phyloP scores from a whole-genome alignment of 2,329 filamentous ascomycete species.

The Parascedosporium putredinis region DNA sequence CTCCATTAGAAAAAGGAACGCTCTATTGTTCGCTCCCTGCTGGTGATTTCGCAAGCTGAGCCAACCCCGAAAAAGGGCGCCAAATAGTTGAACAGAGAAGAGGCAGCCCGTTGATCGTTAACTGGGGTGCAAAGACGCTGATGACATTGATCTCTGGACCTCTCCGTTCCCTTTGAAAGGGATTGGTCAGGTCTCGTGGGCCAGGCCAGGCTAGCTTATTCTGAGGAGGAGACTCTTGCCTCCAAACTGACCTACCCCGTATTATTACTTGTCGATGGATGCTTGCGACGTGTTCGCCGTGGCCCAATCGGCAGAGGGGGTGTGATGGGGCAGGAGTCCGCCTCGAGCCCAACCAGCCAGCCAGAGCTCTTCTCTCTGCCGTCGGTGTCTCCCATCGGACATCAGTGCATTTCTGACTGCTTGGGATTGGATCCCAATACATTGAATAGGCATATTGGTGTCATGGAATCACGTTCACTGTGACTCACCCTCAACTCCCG shows the following conservation, averaged over 20 bases:
- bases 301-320: conserved; percentile 2
- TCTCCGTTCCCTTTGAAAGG: too few relatives aligned
- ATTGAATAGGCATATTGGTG: conserved; percentile 1
- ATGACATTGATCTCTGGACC: too few relatives aligned
- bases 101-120: too few relatives aligned
- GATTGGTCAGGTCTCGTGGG: not conserved
- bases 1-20: too few relatives aligned
- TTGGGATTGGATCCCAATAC: conserved; percentile 6
- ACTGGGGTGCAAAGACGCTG: too few relatives aligned
- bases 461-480: not conserved
- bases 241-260: not conserved
- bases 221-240: too few relatives aligned
- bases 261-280: not conserved
- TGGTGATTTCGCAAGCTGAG: too few relatives aligned
- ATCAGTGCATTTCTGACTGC: conserved; percentile 6
- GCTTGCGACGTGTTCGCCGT: conserved; percentile 4
- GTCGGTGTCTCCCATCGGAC: not conserved
- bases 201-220: not conserved
- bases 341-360: conserved; percentile 1
- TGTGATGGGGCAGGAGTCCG: not conserved
- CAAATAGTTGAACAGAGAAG: too few relatives aligned
- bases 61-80: too few relatives aligned
- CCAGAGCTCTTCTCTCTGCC: not conserved
- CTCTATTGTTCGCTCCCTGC: too few relatives aligned
- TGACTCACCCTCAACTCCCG: not conserved